Conservation (phyloP, 257 asterid genomes). For the Ilex asprella region DNA sequence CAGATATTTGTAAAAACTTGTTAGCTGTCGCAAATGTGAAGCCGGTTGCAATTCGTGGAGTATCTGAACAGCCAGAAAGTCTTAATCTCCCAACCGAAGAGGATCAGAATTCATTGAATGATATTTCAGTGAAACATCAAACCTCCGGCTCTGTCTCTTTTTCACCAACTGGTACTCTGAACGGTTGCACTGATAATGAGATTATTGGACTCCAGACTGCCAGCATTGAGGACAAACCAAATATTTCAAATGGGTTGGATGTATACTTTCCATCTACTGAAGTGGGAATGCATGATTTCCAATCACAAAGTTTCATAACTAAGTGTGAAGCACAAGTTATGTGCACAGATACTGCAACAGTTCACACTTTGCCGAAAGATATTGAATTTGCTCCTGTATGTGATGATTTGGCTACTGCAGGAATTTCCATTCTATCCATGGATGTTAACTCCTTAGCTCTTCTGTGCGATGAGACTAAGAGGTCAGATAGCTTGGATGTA, state of each 20-base stretch:
- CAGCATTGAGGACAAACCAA: constrained; percentile 17
- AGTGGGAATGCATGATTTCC: constrained; percentile 23
- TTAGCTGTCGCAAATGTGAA: constrained; percentile 26
- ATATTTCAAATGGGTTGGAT: constrained; percentile 22
- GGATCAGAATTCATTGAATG: constrained; percentile 18
- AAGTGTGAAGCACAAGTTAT: constrained; percentile 9
- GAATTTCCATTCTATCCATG: constrained; percentile 21
- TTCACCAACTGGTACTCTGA: constrained; percentile 19
- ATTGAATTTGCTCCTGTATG: neutral
- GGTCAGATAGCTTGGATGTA: constrained; percentile 19
- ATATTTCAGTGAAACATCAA: constrained; percentile 15
- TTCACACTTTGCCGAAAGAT: constrained; percentile 6
- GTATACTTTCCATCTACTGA: constrained; percentile 22
- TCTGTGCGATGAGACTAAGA: constrained; percentile 19
- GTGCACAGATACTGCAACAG: constrained; percentile 18
- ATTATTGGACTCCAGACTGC: constrained; percentile 6
- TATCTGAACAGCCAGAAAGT: constrained; percentile 24
- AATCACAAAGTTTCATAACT: constrained; percentile 14
- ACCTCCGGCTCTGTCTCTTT: constrained; percentile 14
- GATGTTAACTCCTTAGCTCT: constrained; percentile 13
- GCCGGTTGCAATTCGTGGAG: constrained; percentile 22
- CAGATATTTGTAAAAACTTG: constrained; percentile 17
- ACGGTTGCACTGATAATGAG: constrained; percentile 14
- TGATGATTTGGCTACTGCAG: constrained; percentile 14
- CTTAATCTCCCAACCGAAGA: constrained; percentile 9